Evolutionary conservation across 2,329 filamentous ascomycete genomes (phyloP).

Genomic region (Periconia sp.): DNA sequence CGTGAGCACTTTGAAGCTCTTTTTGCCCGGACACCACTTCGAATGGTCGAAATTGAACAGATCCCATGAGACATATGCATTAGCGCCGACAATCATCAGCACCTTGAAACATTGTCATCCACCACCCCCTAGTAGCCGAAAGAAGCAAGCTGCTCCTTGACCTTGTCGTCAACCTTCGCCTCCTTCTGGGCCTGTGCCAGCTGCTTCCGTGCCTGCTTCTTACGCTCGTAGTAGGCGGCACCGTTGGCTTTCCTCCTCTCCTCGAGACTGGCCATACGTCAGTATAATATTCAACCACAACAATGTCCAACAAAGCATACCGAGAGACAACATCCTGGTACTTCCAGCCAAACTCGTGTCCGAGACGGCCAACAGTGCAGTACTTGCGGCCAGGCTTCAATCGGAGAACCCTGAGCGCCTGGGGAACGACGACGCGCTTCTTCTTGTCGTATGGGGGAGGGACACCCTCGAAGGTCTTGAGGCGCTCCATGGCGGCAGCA

Average conservation of each 20-base stretch:
- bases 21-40: slow-evolving; percentile 43
- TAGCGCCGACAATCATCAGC: slow-evolving; percentile 38
- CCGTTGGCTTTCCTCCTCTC: slow-evolving; percentile 99
- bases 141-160: slow-evolving; percentile 81
- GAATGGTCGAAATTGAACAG: slow-evolving; percentile 41
- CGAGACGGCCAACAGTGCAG: slow-evolving; percentile 97
- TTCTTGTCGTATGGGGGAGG: slow-evolving; percentile 99
- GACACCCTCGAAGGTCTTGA: slow-evolving; percentile 99
- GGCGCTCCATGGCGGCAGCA: slow-evolving; percentile 92
- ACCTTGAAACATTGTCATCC: slow-evolving; percentile 33
- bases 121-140: slow-evolving; percentile 78
- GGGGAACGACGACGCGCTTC: slow-evolving; percentile 99
- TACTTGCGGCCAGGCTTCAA: slow-evolving; percentile 99
- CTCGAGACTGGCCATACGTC: slow-evolving; percentile 71
- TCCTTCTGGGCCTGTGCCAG: slow-evolving; percentile 90
- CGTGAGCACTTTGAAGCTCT: slow-evolving; percentile 42
- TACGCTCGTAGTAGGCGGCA: slow-evolving; percentile 99
- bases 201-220: slow-evolving; percentile 94
- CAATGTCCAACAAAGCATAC: slow-evolving; percentile 59
- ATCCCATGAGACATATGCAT: slow-evolving; percentile 43
- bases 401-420: slow-evolving; percentile 93
- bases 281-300: slow-evolving; percentile 11
- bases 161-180: slow-evolving; percentile 83
- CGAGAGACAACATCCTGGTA: slow-evolving; percentile 99
- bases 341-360: slow-evolving; percentile 99